Conservation (phyloP, 208 protist genomes). For the Leishmania martiniquensis region DNA sequence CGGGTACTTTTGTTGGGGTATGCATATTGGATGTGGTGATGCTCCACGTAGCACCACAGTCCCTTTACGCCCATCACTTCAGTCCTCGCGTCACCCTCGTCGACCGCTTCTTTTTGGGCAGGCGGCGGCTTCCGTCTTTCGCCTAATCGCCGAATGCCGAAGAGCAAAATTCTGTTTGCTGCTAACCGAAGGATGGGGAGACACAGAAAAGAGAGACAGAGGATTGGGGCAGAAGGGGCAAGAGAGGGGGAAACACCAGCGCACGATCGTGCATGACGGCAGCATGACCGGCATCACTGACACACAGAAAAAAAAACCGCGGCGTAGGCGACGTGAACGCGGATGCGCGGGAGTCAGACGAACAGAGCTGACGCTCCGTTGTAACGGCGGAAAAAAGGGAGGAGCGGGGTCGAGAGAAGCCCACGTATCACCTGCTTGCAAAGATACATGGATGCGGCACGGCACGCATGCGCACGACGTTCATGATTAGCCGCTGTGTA, state of each 20-base stretch:
- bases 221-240: background rate
- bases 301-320: too few species aligned
- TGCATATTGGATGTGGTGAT: slow-evolving; percentile 53
- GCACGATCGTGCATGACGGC: background rate
- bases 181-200: too few species aligned
- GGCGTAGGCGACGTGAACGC: background rate
- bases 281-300: background rate
- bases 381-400: too few species aligned
- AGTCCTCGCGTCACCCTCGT: background rate
- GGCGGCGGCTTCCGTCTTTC: background rate
- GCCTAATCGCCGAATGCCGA: too few species aligned
- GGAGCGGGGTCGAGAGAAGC: too few species aligned
- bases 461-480: background rate
- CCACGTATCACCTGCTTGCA: too few species aligned
- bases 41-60: slow-evolving; percentile 74
- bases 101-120: background rate
- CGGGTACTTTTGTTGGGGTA: slow-evolving; percentile 27
- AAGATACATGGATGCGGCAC: background rate
- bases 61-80: slow-evolving; percentile 75
- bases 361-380: too few species aligned
- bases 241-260: background rate
- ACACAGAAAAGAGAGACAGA: too few species aligned
- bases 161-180: too few species aligned
- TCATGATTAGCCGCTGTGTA: background rate
- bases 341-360: too few species aligned